Percentiles rank a stretch among this genome's conserved stretches.
Conservation (phyloP, 495 filamentous ascomycete species). For the Trichoderma virens region DNA sequence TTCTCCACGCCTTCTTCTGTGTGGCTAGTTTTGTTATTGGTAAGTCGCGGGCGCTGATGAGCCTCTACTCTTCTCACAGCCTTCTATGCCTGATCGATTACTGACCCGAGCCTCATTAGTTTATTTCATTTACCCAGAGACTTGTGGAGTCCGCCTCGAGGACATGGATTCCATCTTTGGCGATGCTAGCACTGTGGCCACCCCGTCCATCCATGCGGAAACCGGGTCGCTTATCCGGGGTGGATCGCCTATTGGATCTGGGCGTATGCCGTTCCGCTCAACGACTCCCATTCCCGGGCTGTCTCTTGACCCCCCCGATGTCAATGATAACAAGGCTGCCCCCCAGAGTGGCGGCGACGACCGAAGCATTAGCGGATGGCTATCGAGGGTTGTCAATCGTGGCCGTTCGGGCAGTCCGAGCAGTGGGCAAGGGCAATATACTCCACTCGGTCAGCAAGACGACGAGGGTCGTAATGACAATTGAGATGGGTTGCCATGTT, state of each 20-base stretch:
- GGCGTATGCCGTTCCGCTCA: constrained; percentile 33
- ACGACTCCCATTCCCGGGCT: constrained; percentile 29
- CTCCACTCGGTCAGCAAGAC: constrained; percentile 33
- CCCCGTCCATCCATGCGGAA: constrained; percentile 46
- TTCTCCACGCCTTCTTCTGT: constrained; percentile 96
- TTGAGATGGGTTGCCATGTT: constrained; percentile 9
- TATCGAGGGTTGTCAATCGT: constrained; percentile 38
- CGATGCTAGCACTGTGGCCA: constrained; percentile 66
- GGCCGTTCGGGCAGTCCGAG: constrained; percentile 23
- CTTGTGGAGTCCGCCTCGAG: constrained; percentile 86
- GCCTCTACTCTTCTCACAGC: neutral
- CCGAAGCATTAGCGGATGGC: constrained; percentile 40
- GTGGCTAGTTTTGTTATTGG: constrained; percentile 92
- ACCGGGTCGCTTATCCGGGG: constrained; percentile 64
- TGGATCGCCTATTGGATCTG: constrained; percentile 67
- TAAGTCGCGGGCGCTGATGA: constrained; percentile 40
- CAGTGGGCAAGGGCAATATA: constrained; percentile 28
- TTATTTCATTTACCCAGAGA: constrained; percentile 95
- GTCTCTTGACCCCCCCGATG: constrained; percentile 30
- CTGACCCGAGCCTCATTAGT: constrained; percentile 47
- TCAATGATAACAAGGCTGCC: constrained; percentile 26
- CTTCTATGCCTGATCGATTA: neutral
- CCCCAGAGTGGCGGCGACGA: constrained; percentile 19
- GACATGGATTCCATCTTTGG: constrained; percentile 93
- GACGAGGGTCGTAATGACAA: constrained; percentile 23